A percentile compares a stretch with the other conserved stretches of the same genome.
phyloP scores from a whole-genome alignment of 2,329 filamentous ascomycete genomes.

The Dendryphion nanum region DNA sequence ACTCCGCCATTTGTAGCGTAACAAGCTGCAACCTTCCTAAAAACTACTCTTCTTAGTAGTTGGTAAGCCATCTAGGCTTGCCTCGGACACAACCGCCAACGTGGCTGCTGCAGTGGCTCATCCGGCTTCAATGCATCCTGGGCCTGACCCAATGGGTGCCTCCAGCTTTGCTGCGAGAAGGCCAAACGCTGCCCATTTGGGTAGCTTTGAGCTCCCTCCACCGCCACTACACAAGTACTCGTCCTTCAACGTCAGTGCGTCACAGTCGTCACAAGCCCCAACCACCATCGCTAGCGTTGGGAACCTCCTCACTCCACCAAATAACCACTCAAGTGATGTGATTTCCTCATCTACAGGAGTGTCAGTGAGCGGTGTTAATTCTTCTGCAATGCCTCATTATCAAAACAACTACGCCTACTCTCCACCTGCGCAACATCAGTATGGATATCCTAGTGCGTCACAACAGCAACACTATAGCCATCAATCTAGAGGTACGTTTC shows the following conservation, averaged over 20 bases:
- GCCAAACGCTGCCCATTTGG: slow-evolving; percentile 66
- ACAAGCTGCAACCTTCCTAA: slow-evolving; percentile 39
- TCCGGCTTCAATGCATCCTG: slow-evolving; percentile 61
- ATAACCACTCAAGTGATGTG: slow-evolving; percentile 59
- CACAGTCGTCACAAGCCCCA: slow-evolving; percentile 49
- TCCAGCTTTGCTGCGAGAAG: slow-evolving; percentile 70
- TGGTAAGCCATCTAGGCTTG: slow-evolving; percentile 44
- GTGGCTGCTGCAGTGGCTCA: slow-evolving; percentile 63
- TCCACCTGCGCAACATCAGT: slow-evolving; percentile 55
- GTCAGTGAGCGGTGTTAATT: slow-evolving; percentile 59
- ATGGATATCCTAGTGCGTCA: slow-evolving; percentile 41
- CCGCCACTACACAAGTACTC: slow-evolving; percentile 59
- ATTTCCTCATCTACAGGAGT: slow-evolving; percentile 62
- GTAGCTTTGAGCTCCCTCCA: slow-evolving; percentile 64
- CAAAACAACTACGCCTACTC: slow-evolving; percentile 63
- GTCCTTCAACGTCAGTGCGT: slow-evolving; percentile 38
- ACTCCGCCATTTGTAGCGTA: slow-evolving; percentile 37
- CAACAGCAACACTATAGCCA: slow-evolving; percentile 10
- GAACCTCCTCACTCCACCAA: slow-evolving; percentile 62
- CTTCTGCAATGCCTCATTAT: slow-evolving; percentile 59
- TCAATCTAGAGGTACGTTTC: slow-evolving; percentile 51
- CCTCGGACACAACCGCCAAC: slow-evolving; percentile 51
- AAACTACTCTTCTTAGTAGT: slow-evolving; percentile 42
- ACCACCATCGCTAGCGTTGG: slow-evolving; percentile 54
- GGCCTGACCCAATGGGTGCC: slow-evolving; percentile 59